A percentile compares a stretch with the other conserved stretches of the same genome.
Conservation (phyloP, 331 rosid genomes). For the Malus hybrid region DNA sequence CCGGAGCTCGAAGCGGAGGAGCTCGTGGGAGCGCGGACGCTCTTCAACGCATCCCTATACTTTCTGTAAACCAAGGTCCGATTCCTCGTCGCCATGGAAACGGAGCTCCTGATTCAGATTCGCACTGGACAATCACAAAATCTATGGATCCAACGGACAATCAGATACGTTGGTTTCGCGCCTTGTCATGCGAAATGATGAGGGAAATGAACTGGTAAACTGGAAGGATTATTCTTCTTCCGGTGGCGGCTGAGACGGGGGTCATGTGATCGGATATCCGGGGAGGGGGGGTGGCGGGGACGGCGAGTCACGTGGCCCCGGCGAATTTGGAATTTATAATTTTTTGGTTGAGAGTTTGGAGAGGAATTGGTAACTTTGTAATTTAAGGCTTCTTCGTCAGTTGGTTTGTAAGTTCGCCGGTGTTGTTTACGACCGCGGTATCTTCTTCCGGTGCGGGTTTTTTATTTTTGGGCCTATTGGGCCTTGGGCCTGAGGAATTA, state of each 20-base stretch:
- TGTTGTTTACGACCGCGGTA: neutral
- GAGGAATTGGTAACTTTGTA: neutral
- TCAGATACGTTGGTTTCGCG: neutral
- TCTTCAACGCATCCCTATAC: conserved; percentile 84
- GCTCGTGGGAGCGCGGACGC: conserved; percentile 62
- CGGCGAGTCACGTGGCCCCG: conserved; percentile 34
- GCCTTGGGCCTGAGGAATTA: neutral
- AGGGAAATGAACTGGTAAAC: neutral
- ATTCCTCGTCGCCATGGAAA: conserved; percentile 79
- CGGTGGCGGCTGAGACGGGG: neutral
- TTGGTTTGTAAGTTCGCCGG: neutral
- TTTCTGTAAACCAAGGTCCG: conserved; percentile 68
- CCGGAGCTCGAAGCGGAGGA: conserved; percentile 28
- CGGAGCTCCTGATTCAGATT: conserved; percentile 35
- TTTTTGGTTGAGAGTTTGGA: too few species aligned
- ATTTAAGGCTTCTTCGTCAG: neutral
- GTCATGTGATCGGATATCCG: conserved; percentile 36
- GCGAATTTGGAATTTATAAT: conserved; percentile 5
- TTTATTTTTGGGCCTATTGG: neutral
- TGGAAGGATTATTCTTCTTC: neutral
- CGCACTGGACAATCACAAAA: conserved; percentile 1
- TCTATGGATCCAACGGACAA: conserved; percentile 9
- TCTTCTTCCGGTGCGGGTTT: neutral
- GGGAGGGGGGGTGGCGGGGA: neutral
- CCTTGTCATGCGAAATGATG: conserved; percentile 1